A percentile compares a stretch with the other conserved stretches of the same genome.
These are phyloP conservation scores for Sporothrix schenckii DNA, from an alignment of 2,329 filamentous ascomycete genomes.

Conservation along the genomic window DNA sequence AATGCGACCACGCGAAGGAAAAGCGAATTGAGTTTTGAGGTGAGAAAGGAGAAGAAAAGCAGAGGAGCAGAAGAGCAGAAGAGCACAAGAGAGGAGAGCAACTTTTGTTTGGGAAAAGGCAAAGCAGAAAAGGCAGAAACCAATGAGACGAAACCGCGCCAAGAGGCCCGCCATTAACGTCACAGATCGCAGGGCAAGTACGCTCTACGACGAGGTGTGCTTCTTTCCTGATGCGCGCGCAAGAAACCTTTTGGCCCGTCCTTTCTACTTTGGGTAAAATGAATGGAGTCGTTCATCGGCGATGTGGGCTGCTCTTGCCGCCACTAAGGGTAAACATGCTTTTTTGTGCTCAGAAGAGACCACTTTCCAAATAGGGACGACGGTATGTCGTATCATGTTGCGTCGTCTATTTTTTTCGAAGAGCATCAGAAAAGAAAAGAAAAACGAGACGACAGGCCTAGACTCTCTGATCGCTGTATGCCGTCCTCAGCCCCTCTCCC, in stretches of 20 bases:
- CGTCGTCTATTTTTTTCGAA: no score
- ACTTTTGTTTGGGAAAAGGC: not conserved
- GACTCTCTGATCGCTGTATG: not conserved
- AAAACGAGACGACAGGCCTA: not conserved
- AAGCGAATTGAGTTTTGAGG: not conserved
- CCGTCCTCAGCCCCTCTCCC: no score
- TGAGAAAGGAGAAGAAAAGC: not conserved
- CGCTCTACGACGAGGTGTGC: not conserved
- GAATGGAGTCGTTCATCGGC: not conserved
- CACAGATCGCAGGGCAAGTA: slow-evolving; percentile 23
- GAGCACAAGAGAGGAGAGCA: slow-evolving; percentile 8
- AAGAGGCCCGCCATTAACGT: slow-evolving; percentile 11
- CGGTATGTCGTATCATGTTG: no score
- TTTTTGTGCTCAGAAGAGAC: not conserved
- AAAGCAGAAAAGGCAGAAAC: not conserved
- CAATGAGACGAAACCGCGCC: not conserved
- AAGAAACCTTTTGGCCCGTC: slow-evolving; percentile 16
- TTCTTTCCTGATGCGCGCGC: slow-evolving; percentile 18
- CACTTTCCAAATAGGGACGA: not conserved
- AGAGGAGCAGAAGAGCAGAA: not conserved
- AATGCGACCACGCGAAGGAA: not conserved
- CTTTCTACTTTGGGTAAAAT: slow-evolving; percentile 21
- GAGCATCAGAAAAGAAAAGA: no score
- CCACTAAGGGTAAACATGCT: slow-evolving; percentile 18
- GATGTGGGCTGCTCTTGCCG: slow-evolving; percentile 12